phyloP scores from a whole-genome alignment of 257 asterid species.

The Ajuga chamaepitys region DNA sequence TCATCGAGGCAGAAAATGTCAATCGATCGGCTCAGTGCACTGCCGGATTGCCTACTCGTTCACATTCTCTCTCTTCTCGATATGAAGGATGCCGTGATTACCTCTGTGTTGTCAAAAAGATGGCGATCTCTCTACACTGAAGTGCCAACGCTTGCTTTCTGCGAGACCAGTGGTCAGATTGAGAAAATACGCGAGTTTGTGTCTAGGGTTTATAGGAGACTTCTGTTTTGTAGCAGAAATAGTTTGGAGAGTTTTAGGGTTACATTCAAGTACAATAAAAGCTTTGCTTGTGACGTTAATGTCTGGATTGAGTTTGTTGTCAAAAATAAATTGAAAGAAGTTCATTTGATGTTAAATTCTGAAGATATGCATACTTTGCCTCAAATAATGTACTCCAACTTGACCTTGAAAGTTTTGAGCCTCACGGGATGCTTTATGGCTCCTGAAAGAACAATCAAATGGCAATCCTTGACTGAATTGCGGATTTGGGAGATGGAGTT shows the following conservation, averaged over 20 bases:
- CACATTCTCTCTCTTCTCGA: too few species aligned
- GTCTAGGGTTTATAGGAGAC: neutral
- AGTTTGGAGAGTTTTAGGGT: neutral
- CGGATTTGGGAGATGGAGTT: neutral
- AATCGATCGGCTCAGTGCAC: neutral
- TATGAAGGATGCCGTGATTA: too few species aligned
- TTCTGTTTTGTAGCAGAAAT: neutral
- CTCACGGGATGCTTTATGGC: neutral
- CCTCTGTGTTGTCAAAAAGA: too few species aligned
- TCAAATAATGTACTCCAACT: neutral
- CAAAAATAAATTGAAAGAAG: neutral
- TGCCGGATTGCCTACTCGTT: slow-evolving; percentile 13
- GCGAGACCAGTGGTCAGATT: too few species aligned
- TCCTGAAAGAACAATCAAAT: neutral
- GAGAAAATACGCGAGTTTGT: neutral
- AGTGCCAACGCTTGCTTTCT: neutral
- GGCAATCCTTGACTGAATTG: neutral
- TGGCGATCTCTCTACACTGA: slow-evolving; percentile 5
- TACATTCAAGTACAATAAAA: neutral
- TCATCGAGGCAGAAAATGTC: neutral
- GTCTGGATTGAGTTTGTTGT: slow-evolving; percentile 1
- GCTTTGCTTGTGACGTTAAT: neutral
- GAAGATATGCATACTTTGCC: neutral
- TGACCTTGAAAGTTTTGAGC: neutral
- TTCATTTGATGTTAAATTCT: neutral